These are phyloP conservation scores for Pyricularia sp. DNA, from an alignment of 2,329 filamentous ascomycete species.

Conservation along the genomic window DNA sequence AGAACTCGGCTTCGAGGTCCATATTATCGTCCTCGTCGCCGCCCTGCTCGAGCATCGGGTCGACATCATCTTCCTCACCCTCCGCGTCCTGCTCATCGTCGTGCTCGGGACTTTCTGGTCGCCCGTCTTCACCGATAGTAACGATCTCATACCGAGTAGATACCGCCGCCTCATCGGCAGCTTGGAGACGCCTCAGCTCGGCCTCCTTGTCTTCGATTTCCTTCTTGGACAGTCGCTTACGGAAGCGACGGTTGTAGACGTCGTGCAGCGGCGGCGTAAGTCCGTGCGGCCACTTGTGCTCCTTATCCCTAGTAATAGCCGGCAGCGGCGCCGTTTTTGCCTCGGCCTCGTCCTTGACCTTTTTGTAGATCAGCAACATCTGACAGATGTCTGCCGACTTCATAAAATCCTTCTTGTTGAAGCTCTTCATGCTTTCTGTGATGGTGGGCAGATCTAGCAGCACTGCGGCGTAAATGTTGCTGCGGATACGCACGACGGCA, in stretches of 20 bases:
- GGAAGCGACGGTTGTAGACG: constrained; percentile 68
- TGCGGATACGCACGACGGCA: constrained; percentile 58
- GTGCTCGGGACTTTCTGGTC: constrained; percentile 19
- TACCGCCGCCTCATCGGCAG: constrained; percentile 49
- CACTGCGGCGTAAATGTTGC: constrained; percentile 60
- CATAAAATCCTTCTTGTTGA: constrained; percentile 78
- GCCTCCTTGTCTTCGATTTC: constrained; percentile 78
- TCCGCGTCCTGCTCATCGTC: constrained; percentile 34
- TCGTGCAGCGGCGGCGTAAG: constrained; percentile 81
- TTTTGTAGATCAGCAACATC: constrained; percentile 70
- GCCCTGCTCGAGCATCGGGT: constrained; percentile 16
- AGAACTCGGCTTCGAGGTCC: constrained; percentile 24
- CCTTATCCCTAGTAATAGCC: constrained; percentile 48
- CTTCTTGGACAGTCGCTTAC: constrained; percentile 68
- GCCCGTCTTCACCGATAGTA: constrained; percentile 30
- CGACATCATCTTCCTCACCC: constrained; percentile 44
- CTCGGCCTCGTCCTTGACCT: constrained; percentile 52
- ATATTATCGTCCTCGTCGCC: constrained; percentile 18
- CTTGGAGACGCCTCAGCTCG: constrained; percentile 60
- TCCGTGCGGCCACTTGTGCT: constrained; percentile 69
- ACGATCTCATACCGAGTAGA: constrained; percentile 53
- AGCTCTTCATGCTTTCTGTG: constrained; percentile 84
- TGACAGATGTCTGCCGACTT: constrained; percentile 83
- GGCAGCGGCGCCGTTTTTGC: constrained; percentile 57
- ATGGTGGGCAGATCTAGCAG: constrained; percentile 79